Evolutionary conservation across 140 eudicot genomes (phyloP), one percentile per base, ranked within the genome.

Genomic region (Anethum foeniculum): DNA sequence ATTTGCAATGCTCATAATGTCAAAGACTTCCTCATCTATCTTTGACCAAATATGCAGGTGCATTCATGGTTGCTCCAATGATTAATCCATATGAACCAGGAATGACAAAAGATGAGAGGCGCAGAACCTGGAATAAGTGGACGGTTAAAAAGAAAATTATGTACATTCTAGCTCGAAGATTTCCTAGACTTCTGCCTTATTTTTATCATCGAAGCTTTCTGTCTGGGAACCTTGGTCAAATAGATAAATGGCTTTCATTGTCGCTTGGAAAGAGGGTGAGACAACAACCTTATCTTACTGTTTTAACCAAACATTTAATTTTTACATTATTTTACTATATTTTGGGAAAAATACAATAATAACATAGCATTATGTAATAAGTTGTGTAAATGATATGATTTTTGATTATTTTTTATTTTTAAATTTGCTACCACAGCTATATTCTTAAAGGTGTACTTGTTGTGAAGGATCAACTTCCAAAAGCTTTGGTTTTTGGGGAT

Each of bases 11-110:
- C 30, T 74, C 23, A 14, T 74, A 62, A 47, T 60, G 21, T 81
- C 47, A 23, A 54, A 30, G 38, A 0, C 0, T 75, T 21, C 32
- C 80, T 85, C 68, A 79, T 71, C 36, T 71, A 39, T 77, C 51
- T 23, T 62, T 85, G 54, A 65, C 80, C 76, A 65, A 75, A 81
- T 85, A 36, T 84, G 76, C 93, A 92, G 99, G 99, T 82, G 97
- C 96, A 46, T 85, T 88, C 81, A 90, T 95, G 93, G 84, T 95
- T 82, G 92, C 97, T 19, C 99, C 99, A 32, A 80, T 90, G 82
- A 74, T 95, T 47, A 95, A 92, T 82, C 99, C 99, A 54, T 95
- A 92, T 82, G 99, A 95, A 39, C 82, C 91, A 69, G 84, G 89
- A 85, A 90, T 95, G 99, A 89, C 91, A 18, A 95, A 89, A 81